A percentile compares a stretch with the other conserved stretches of the same genome.
These are phyloP conservation scores for Strobilomyces dryophilus DNA, from an alignment of 768 basidiomycete genomes.

Conservation along the genomic window DNA sequence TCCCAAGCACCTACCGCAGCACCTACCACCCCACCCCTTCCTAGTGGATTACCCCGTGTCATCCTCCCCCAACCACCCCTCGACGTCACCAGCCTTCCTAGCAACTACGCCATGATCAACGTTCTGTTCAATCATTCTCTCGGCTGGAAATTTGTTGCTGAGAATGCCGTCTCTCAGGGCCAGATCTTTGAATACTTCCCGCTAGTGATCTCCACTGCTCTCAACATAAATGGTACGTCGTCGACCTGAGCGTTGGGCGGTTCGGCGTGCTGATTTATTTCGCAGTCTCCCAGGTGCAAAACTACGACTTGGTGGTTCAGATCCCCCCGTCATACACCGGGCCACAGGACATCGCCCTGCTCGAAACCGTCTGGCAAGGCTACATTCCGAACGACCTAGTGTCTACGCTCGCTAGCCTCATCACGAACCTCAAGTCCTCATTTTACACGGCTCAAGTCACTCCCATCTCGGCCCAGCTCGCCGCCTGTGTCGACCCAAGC, in stretches of 20 bases:
- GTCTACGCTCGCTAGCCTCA: slow-evolving; percentile 55
- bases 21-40: slow-evolving; percentile 39
- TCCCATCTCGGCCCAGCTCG: slow-evolving; percentile 51
- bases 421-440: slow-evolving; percentile 54
- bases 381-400: slow-evolving; percentile 61
- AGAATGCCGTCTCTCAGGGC: slow-evolving; percentile 50
- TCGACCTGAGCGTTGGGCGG: not conserved
- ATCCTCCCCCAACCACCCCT: slow-evolving; percentile 45
- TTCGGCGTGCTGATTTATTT: slow-evolving; percentile 30
- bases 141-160: slow-evolving; percentile 68
- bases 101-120: slow-evolving; percentile 50
- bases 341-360: slow-evolving; percentile 40
- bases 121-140: slow-evolving; percentile 58
- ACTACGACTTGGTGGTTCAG: slow-evolving; percentile 65
- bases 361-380: slow-evolving; percentile 69
- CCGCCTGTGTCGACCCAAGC: slow-evolving; percentile 64
- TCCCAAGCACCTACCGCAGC: slow-evolving; percentile 21
- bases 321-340: slow-evolving; percentile 54
- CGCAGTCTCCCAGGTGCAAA: slow-evolving; percentile 36
- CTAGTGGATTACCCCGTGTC: slow-evolving; percentile 53
- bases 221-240: slow-evolving; percentile 40
- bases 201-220: slow-evolving; percentile 40
- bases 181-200: slow-evolving; percentile 81
- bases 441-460: slow-evolving; percentile 57
- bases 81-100: slow-evolving; percentile 28